These are phyloP conservation scores for Taphrina wiesneri DNA, from an alignment of 1,139 yeast genomes.

Conservation along the genomic window DNA sequence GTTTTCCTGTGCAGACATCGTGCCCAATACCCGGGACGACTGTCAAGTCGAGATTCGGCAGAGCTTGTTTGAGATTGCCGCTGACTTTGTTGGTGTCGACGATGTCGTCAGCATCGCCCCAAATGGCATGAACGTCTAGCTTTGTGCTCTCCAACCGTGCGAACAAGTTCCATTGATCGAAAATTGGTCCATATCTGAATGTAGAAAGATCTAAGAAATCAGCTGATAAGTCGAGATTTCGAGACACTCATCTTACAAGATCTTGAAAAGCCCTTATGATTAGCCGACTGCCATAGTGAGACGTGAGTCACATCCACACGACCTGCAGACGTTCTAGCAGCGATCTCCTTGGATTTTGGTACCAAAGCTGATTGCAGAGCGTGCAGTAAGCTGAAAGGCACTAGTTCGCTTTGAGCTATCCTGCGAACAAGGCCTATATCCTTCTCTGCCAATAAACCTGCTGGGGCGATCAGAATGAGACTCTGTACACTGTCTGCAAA, in stretches of 20 bases:
- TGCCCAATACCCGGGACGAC: conserved; percentile 16
- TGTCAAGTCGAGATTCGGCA: conserved; percentile 13
- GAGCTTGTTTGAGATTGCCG: background rate
- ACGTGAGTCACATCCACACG: conserved; percentile 5
- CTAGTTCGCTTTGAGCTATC: background rate
- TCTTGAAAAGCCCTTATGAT: conserved; percentile 23
- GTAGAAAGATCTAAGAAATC: conserved; percentile 10
- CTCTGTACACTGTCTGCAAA: conserved; percentile 10
- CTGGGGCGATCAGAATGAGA: conserved; percentile 32
- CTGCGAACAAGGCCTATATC: background rate
- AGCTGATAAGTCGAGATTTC: background rate
- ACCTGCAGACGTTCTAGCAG: conserved; percentile 4
- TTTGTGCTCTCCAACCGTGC: conserved; percentile 1
- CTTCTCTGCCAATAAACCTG: conserved; percentile 16
- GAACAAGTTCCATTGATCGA: conserved; percentile 9
- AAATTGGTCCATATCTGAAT: conserved; percentile 26
- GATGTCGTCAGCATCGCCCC: conserved; percentile 28
- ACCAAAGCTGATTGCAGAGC: background rate
- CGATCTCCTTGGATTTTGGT: conserved; percentile 20
- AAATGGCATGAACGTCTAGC: conserved; percentile 25
- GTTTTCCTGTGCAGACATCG: conserved; percentile 25
- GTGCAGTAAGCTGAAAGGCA: conserved; percentile 17
- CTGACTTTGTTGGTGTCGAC: conserved; percentile 23
- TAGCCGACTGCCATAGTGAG: conserved; percentile 12
- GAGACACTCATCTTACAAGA: conserved; percentile 17